phyloP scores from a whole-genome alignment of 2,329 filamentous ascomycete species.

The Sclerotinia nivalis region DNA sequence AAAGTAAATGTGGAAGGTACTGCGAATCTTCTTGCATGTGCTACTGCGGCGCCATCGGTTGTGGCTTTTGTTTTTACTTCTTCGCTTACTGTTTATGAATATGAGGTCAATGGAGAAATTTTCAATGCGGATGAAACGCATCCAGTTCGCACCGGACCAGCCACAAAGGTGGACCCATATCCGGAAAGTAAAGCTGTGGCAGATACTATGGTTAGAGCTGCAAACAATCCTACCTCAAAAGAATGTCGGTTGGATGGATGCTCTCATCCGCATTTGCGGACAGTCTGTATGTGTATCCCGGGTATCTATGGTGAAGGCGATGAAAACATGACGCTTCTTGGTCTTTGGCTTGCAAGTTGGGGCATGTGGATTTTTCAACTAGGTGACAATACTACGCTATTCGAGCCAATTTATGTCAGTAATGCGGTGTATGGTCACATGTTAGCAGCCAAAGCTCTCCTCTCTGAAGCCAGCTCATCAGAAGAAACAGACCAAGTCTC shows the following conservation, averaged over 20 bases:
- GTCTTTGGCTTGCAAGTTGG: background rate
- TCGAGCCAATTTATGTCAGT: background rate
- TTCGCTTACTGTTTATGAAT: background rate
- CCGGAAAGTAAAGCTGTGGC: background rate
- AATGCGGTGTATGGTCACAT: background rate
- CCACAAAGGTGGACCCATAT: background rate
- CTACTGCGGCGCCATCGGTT: background rate
- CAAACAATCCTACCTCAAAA: background rate
- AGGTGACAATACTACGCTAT: background rate
- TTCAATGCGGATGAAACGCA: background rate
- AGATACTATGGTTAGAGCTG: background rate
- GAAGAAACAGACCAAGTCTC: background rate
- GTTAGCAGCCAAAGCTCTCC: background rate
- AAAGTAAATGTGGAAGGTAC: background rate
- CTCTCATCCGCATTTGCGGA: background rate
- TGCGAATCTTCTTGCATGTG: background rate
- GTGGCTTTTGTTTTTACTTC: background rate
- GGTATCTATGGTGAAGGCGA: background rate
- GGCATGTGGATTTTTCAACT: background rate
- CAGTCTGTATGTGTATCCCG: background rate
- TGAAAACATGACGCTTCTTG: background rate
- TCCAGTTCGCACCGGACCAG: background rate
- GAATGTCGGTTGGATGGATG: background rate
- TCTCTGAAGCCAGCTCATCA: background rate
- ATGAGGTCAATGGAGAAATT: background rate